Conservation (phyloP, 2,329 filamentous ascomycete species). For the Huntiella decipiens region DNA sequence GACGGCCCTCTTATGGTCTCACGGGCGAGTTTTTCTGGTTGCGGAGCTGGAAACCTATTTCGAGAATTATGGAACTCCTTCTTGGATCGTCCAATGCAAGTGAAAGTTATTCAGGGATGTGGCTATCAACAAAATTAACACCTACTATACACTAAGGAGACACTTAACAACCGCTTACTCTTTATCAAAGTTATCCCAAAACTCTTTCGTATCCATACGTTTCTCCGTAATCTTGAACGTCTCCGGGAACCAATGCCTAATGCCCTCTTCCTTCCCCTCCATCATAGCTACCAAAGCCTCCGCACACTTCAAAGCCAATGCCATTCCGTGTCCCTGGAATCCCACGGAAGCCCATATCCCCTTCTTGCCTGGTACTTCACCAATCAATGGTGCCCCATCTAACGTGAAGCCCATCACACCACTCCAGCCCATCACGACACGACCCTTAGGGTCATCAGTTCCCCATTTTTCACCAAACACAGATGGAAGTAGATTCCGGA, state of each 20-base stretch:
- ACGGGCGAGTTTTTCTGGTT: too few relatives aligned
- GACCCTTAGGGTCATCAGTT: slow-evolving; percentile 20
- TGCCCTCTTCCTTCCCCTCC: slow-evolving; percentile 15
- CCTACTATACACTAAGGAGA: neutral
- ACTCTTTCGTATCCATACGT: slow-evolving; percentile 6
- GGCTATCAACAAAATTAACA: neutral
- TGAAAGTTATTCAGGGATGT: neutral
- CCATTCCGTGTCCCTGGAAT: slow-evolving; percentile 52
- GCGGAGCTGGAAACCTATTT: too few relatives aligned
- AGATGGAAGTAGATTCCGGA: slow-evolving; percentile 22
- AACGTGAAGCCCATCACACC: slow-evolving; percentile 38
- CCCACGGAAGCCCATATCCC: slow-evolving; percentile 37
- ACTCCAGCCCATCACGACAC: slow-evolving; percentile 29
- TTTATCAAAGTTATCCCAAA: slow-evolving; percentile 8
- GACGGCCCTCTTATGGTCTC: too few relatives aligned
- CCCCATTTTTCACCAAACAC: slow-evolving; percentile 35
- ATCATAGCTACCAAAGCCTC: slow-evolving; percentile 38
- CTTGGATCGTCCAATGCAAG: too few relatives aligned
- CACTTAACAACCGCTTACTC: neutral
- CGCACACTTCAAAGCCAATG: slow-evolving; percentile 39
- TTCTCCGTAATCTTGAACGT: slow-evolving; percentile 20
- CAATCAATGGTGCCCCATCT: slow-evolving; percentile 34
- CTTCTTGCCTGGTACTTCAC: slow-evolving; percentile 24
- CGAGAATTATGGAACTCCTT: too few relatives aligned
- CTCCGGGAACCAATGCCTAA: slow-evolving; percentile 31